A percentile compares a stretch with the other conserved stretches of the same genome.
Conservation (phyloP, 345 rosid genomes). For the Melastoma malabathricum region DNA sequence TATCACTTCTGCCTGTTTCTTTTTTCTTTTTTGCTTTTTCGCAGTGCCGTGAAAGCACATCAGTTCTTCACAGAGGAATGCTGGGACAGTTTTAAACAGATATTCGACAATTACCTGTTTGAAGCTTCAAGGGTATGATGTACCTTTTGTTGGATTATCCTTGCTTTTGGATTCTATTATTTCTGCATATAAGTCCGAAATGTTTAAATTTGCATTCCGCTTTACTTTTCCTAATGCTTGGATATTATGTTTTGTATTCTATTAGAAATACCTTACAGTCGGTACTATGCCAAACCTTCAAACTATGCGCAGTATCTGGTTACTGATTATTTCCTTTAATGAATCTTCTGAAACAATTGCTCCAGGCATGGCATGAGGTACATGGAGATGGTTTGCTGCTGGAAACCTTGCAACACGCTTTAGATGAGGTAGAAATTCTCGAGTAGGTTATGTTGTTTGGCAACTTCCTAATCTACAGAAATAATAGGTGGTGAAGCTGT, state of each 20-base stretch:
- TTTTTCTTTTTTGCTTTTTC: too few species aligned
- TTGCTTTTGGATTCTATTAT: background rate
- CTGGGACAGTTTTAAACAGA: slow-evolving; percentile 77
- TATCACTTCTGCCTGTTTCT: slow-evolving; percentile 5
- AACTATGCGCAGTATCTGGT: background rate
- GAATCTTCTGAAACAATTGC: background rate
- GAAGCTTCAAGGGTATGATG: slow-evolving; percentile 83
- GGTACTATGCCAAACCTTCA: too few species aligned
- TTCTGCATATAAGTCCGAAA: background rate
- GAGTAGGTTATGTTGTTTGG: slow-evolving; percentile 4
- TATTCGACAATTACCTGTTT: slow-evolving; percentile 65
- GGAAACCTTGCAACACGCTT: slow-evolving; percentile 64
- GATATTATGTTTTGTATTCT: too few species aligned
- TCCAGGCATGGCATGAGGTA: slow-evolving; percentile 69
- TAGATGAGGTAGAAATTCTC: slow-evolving; percentile 64
- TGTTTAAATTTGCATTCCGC: background rate
- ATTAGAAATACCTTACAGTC: too few species aligned
- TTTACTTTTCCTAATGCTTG: too few species aligned
- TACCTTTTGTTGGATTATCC: background rate
- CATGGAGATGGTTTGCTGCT: slow-evolving; percentile 59
- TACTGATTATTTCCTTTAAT: background rate
- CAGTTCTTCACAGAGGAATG: slow-evolving; percentile 83
- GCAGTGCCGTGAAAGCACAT: slow-evolving; percentile 86
- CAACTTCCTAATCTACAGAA: slow-evolving; percentile 4
- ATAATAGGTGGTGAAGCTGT: slow-evolving; percentile 70